phyloP scores from a whole-genome alignment of 2,329 filamentous ascomycete species.

The Botrytis deweyae region DNA sequence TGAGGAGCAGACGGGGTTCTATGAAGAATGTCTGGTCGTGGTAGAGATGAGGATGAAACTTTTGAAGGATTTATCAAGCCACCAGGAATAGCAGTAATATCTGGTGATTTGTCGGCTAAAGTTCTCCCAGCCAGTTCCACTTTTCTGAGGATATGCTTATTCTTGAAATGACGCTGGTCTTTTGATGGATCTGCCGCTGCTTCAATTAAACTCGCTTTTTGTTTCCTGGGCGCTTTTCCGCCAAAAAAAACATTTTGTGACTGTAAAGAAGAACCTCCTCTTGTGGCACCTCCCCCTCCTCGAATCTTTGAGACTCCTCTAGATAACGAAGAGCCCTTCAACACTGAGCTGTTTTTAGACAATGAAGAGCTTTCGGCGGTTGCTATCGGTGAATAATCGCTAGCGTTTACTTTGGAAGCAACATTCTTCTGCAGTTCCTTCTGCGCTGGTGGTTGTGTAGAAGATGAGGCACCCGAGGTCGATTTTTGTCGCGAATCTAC shows the following conservation, averaged over 20 bases:
- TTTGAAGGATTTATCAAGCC: constrained; percentile 33
- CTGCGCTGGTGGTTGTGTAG: background rate
- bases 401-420: background rate
- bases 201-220: constrained; percentile 26
- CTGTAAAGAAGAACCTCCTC: constrained; percentile 27
- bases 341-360: too few relatives aligned
- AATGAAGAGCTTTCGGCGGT: background rate
- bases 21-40: constrained; percentile 24
- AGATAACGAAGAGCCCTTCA: background rate
- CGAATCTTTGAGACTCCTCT: background rate
- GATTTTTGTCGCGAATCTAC: background rate
- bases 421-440: background rate
- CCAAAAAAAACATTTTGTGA: constrained; percentile 32
- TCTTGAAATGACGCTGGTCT: constrained; percentile 45
- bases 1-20: constrained; percentile 16
- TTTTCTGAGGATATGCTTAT: constrained; percentile 42
- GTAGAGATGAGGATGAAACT: constrained; percentile 18
- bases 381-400: background rate
- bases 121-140: constrained; percentile 47
- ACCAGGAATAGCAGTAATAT: constrained; percentile 37
- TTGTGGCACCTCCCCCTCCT: constrained; percentile 27
- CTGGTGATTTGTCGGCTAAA: constrained; percentile 45
- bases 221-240: constrained; percentile 23
- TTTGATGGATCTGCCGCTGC: constrained; percentile 44
- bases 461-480: background rate